Evolutionary conservation across 2,329 filamentous ascomycete species (phyloP).

Genomic region (Arachnomyces sp.): DNA sequence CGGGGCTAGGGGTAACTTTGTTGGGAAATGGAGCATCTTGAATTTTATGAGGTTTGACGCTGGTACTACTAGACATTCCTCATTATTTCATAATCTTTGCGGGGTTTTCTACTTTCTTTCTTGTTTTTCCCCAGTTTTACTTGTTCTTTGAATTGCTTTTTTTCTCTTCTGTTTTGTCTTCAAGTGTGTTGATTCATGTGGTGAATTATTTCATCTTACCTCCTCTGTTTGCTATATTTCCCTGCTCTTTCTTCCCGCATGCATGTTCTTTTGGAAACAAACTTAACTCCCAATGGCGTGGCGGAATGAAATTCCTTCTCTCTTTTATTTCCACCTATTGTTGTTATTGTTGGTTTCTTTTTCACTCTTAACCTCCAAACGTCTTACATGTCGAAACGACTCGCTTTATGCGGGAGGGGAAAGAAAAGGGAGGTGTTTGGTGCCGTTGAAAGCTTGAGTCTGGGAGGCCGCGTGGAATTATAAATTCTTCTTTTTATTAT

Average conservation of each 20-base stretch:
- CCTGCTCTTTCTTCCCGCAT: too few species aligned
- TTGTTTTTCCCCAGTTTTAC: constrained; percentile 12
- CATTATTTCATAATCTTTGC: constrained; percentile 36
- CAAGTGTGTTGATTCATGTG: constrained; percentile 12
- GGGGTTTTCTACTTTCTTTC: constrained; percentile 18
- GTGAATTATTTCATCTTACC: constrained; percentile 9
- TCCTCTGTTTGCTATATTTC: too few species aligned
- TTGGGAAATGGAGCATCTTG: constrained; percentile 25
- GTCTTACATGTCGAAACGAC: constrained; percentile 2
- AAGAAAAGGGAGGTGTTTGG: not conserved
- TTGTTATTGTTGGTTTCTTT: constrained; percentile 6
- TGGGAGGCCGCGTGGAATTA: too few species aligned
- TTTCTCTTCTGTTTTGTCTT: constrained; percentile 12
- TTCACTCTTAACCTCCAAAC: constrained; percentile 1
- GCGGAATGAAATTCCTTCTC: too few species aligned
- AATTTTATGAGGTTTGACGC: constrained; percentile 31
- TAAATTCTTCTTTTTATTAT: not conserved
- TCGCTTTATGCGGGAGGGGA: constrained; percentile 6
- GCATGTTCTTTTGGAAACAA: too few species aligned
- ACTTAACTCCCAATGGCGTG: too few species aligned
- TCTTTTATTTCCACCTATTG: too few species aligned
- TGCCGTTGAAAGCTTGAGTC: constrained; percentile 1
- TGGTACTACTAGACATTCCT: constrained; percentile 27
- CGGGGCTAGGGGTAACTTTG: constrained; percentile 19
- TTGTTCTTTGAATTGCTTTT: constrained; percentile 20